A percentile compares a stretch with the other conserved stretches of the same genome.
Conservation (phyloP, 257 asterid genomes). For the Solanum pennellii region DNA sequence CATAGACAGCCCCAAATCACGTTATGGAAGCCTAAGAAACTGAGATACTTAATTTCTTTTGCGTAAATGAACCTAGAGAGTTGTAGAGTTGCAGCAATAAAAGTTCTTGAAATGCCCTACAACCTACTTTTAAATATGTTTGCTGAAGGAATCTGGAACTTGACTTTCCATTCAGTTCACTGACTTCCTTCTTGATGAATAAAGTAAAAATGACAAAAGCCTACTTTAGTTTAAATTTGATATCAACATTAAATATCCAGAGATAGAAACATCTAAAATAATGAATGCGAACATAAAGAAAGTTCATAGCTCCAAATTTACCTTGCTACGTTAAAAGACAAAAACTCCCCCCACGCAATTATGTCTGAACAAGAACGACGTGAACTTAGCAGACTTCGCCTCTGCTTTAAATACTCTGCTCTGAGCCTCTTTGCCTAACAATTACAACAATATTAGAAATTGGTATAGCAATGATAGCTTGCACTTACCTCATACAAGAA, state of each 20-base stretch:
- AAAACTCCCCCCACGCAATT: background rate
- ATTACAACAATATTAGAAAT: background rate
- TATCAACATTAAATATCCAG: background rate
- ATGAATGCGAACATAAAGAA: background rate
- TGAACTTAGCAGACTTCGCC: background rate
- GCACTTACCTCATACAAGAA: background rate
- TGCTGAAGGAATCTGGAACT: background rate
- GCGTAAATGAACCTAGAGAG: background rate
- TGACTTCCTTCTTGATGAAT: background rate
- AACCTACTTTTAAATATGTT: background rate
- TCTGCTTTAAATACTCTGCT: constrained; percentile 8
- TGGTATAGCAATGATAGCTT: background rate
- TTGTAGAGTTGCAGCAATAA: background rate
- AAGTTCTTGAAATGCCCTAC: background rate
- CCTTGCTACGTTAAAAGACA: constrained; percentile 7
- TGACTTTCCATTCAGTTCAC: background rate
- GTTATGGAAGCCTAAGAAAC: background rate
- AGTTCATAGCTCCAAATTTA: background rate
- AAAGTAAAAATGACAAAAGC: background rate
- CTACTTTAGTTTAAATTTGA: background rate
- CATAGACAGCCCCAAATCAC: background rate
- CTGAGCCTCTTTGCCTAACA: constrained; percentile 4
- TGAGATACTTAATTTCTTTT: background rate
- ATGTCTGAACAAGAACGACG: constrained; percentile 1
- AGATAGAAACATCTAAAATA: background rate